A percentile compares a stretch with the other conserved stretches of the same genome.
Evolutionary conservation across 2,329 filamentous ascomycete genomes (phyloP).

Genomic region (Hypoxylon sp.): DNA sequence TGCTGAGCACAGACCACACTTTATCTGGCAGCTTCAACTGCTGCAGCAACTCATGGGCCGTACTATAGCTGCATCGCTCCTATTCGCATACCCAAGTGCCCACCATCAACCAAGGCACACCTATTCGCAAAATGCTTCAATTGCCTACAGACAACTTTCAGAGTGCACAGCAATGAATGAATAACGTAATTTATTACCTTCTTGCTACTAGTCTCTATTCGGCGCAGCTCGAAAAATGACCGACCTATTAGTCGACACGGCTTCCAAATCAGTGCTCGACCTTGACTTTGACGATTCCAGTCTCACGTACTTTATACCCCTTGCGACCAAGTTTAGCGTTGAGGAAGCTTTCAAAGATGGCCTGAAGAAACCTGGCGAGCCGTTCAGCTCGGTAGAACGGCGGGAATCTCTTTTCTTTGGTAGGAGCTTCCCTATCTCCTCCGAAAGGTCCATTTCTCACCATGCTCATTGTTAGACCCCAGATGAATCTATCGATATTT

Average conservation of each 20-base stretch:
- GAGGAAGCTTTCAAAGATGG: conserved; percentile 65
- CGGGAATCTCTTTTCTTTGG: conserved; percentile 80
- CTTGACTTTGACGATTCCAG: conserved; percentile 72
- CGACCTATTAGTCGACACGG: conserved; percentile 52
- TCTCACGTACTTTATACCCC: conserved; percentile 73
- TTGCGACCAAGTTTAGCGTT: conserved; percentile 68
- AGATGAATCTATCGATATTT: conserved; percentile 82
- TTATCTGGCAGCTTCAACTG: neutral
- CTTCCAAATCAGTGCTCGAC: conserved; percentile 55
- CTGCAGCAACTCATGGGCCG: neutral
- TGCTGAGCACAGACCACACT: neutral
- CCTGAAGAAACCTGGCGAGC: conserved; percentile 60
- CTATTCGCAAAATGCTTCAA: conserved; percentile 21
- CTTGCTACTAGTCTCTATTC: neutral
- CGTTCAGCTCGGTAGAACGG: conserved; percentile 71
- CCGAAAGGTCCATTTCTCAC: conserved; percentile 55
- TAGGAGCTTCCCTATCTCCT: conserved; percentile 59
- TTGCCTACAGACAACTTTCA: neutral
- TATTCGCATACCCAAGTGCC: neutral
- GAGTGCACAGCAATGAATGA: conserved; percentile 15
- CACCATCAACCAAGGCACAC: neutral
- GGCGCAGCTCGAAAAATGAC: conserved; percentile 46
- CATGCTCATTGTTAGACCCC: conserved; percentile 65
- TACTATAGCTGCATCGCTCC: neutral
- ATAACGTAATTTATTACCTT: neutral